These are phyloP conservation scores for Apiospora saccharicola DNA, from an alignment of 2,329 filamentous ascomycete species.

Conservation along the genomic window DNA sequence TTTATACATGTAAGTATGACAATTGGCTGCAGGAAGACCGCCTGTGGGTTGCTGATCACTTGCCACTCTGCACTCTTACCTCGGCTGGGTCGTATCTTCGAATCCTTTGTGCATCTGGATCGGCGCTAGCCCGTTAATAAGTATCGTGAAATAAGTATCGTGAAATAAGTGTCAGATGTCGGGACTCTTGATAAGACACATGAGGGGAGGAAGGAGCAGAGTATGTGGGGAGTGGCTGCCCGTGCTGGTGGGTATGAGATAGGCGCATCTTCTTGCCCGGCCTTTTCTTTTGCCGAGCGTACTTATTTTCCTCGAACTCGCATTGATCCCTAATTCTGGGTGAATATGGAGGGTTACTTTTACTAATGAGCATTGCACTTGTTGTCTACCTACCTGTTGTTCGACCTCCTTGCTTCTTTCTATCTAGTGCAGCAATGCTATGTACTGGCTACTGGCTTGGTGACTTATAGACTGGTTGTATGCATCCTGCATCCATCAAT, in stretches of 20 bases:
- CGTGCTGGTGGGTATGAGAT: not conserved
- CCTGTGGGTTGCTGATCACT: constrained; percentile 4
- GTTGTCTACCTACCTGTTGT: not conserved
- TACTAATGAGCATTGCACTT: too few relatives aligned
- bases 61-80: not conserved
- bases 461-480: not conserved
- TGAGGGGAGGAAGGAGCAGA: not conserved
- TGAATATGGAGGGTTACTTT: not conserved
- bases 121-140: not conserved
- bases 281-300: not conserved
- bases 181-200: not conserved
- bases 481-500: constrained; percentile 1
- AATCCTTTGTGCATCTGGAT: not conserved
- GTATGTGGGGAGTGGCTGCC: not conserved
- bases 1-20: not conserved
- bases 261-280: not conserved
- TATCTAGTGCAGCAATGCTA: not conserved
- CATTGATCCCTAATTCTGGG: too few relatives aligned
- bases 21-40: not conserved
- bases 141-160: not conserved
- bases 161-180: not conserved
- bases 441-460: not conserved
- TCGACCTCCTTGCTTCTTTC: not conserved
- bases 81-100: not conserved
- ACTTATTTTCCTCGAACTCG: too few relatives aligned